Percentiles rank a stretch among this genome's conserved stretches.
These are phyloP conservation scores for Auricularia heimuer DNA, from an alignment of 768 basidiomycete genomes.

Conservation along the genomic window DNA sequence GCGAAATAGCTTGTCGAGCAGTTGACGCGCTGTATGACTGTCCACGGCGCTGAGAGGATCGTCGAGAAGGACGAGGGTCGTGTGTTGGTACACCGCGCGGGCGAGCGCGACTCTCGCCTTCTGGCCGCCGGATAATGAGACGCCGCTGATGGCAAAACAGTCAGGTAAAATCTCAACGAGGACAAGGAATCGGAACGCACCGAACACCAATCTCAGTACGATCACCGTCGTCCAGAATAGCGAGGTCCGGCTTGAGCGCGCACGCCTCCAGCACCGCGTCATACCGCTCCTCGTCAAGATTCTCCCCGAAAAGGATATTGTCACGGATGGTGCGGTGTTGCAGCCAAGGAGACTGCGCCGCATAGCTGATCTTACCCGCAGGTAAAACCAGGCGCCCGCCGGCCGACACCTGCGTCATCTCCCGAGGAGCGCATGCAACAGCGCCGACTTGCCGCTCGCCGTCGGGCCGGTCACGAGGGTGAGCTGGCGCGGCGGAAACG, in stretches of 20 bases:
- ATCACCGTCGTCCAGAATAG: conserved; percentile 33
- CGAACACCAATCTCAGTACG: conserved; percentile 22
- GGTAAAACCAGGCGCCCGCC: conserved; percentile 21
- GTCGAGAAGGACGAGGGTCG: conserved; percentile 18
- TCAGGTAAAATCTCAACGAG: not conserved
- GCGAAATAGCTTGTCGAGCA: conserved; percentile 11
- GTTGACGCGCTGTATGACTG: conserved; percentile 10
- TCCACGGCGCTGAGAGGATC: conserved; percentile 16
- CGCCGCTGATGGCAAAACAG: conserved; percentile 11
- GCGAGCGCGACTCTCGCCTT: conserved; percentile 20
- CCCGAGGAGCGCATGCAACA: conserved; percentile 24
- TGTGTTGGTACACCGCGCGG: conserved; percentile 19
- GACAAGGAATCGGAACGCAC: not conserved
- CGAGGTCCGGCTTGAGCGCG: conserved; percentile 37
- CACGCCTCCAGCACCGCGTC: conserved; percentile 34
- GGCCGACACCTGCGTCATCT: conserved; percentile 7
- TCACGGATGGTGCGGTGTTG: conserved; percentile 65
- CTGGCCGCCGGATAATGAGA: conserved; percentile 20
- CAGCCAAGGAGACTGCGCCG: conserved; percentile 63
- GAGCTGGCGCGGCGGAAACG: conserved; percentile 64
- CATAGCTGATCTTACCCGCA: conserved; percentile 34
- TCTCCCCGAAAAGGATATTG: conserved; percentile 73
- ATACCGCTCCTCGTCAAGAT: conserved; percentile 36
- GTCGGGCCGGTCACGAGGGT: conserved; percentile 56
- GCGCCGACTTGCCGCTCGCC: conserved; percentile 17